Evolutionary conservation across 148 eudicot genomes (phyloP).

Genomic region (Rhododendron ovatum): DNA sequence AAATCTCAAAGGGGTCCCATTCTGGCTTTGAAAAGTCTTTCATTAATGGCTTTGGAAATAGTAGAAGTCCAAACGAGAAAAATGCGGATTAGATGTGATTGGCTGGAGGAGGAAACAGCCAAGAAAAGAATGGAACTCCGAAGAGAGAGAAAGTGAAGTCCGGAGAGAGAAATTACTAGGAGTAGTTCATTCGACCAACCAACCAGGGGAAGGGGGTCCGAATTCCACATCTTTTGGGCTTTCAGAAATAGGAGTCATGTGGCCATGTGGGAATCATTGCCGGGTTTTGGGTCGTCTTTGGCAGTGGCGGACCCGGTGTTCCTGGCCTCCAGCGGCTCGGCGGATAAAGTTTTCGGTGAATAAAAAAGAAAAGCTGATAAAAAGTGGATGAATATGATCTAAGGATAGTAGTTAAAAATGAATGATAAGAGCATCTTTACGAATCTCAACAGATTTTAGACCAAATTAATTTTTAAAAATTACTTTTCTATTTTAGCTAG

Average conservation of each 20-base stretch:
- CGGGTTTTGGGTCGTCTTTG: not conserved
- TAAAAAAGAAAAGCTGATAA: too few relatives aligned
- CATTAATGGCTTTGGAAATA: not conserved
- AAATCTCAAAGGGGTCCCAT: too few relatives aligned
- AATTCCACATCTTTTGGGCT: not conserved
- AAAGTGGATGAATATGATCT: too few relatives aligned
- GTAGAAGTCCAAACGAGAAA: not conserved
- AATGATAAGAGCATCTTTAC: too few relatives aligned
- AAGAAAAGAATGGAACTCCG: not conserved
- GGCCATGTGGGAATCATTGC: not conserved
- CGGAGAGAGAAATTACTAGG: not conserved
- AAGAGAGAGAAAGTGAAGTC: not conserved
- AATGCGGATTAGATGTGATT: constrained; percentile 6
- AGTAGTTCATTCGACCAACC: not conserved
- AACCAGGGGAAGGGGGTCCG: not conserved
- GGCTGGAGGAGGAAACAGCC: not conserved
- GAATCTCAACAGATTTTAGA: too few relatives aligned
- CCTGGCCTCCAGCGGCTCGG: not conserved
- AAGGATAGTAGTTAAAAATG: too few relatives aligned
- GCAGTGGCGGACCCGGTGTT: not conserved
- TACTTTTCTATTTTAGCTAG: too few relatives aligned
- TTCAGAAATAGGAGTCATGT: not conserved
- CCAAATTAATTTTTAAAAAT: too few relatives aligned
- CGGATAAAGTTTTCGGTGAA: too few relatives aligned
- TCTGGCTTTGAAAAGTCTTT: too few relatives aligned